Evolutionary conservation across 345 rosid species (phyloP).

Genomic region (Viola odorata): DNA sequence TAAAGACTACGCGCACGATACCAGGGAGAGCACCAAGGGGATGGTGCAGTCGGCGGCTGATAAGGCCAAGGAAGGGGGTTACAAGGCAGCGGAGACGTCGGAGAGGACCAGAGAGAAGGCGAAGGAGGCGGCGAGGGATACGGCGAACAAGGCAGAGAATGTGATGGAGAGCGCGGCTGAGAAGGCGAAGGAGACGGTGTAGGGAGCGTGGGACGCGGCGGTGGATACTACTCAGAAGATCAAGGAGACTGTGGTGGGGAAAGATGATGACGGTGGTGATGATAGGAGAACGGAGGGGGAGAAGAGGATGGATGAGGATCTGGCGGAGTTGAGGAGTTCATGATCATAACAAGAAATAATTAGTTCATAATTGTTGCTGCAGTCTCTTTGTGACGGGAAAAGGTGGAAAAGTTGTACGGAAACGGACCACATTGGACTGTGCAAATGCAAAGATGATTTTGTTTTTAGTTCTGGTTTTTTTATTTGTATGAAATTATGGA

Average conservation of each 20-base stretch:
- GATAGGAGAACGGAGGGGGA: neutral
- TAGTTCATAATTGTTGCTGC: too few relatives aligned
- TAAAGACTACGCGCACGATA: conserved; percentile 13
- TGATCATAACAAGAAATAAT: too few relatives aligned
- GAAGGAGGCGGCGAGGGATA: conserved; percentile 18
- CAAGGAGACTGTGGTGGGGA: conserved; percentile 37
- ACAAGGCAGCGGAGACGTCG: conserved; percentile 16
- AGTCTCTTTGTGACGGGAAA: too few relatives aligned
- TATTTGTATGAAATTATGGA: too few relatives aligned
- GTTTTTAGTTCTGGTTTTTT: too few relatives aligned
- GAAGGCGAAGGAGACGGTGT: conserved; percentile 21
- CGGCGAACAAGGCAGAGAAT: conserved; percentile 15
- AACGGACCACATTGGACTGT: too few relatives aligned
- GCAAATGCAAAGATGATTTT: too few relatives aligned
- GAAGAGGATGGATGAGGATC: conserved; percentile 18
- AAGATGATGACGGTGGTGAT: conserved; percentile 12
- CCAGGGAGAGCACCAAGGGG: conserved; percentile 16
- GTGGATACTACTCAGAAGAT: conserved; percentile 35
- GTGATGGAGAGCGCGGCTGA: conserved; percentile 5
- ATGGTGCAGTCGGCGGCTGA: conserved; percentile 10
- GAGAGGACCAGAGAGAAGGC: conserved; percentile 19
- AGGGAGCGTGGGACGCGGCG: conserved; percentile 25
- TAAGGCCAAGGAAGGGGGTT: conserved; percentile 12
- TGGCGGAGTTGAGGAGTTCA: conserved; percentile 8
- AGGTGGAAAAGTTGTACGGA: too few relatives aligned